Percentiles rank a stretch among this genome's conserved stretches.
Evolutionary conservation across 192 early-diverging fungal genomes (phyloP).

Genomic region (Phycomyces nitens): DNA sequence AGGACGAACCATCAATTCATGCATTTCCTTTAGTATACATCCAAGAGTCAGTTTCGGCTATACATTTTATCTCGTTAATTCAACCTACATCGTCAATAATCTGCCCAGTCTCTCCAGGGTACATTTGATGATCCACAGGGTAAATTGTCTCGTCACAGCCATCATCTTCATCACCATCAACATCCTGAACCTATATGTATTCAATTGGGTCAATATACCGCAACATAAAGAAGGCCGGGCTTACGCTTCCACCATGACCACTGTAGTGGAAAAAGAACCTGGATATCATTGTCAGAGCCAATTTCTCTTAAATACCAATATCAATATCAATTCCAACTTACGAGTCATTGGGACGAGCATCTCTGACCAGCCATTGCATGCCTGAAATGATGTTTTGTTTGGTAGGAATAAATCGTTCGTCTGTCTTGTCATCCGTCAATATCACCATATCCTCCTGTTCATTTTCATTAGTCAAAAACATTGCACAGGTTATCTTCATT

Average conservation of each 20-base stretch:
- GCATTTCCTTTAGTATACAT: slow-evolving; percentile 39
- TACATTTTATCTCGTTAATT: not conserved
- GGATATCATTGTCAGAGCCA: not conserved
- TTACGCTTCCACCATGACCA: slow-evolving; percentile 65
- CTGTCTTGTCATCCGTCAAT: slow-evolving; percentile 71
- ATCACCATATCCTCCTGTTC: slow-evolving; percentile 59
- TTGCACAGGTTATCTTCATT: not conserved
- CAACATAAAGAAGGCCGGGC: not conserved
- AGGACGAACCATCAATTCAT: slow-evolving; percentile 68
- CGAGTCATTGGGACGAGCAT: slow-evolving; percentile 73
- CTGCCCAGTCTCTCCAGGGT: slow-evolving; percentile 53
- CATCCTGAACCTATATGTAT: slow-evolving; percentile 29
- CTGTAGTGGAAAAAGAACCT: slow-evolving; percentile 81
- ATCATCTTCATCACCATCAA: slow-evolving; percentile 70
- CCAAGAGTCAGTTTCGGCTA: not conserved
- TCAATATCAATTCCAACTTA: slow-evolving; percentile 21
- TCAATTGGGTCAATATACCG: not conserved
- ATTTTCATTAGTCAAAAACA: not conserved
- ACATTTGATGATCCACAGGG: slow-evolving; percentile 52
- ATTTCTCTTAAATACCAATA: too few relatives aligned
- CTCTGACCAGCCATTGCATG: slow-evolving; percentile 76
- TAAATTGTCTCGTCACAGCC: slow-evolving; percentile 78
- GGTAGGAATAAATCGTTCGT: slow-evolving; percentile 64
- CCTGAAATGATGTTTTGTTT: slow-evolving; percentile 70
- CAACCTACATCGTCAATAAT: slow-evolving; percentile 63